A percentile compares a stretch with the other conserved stretches of the same genome.
phyloP scores from a whole-genome alignment of 1,284 basidiomycete genomes.

The Ustilago loliicola region DNA sequence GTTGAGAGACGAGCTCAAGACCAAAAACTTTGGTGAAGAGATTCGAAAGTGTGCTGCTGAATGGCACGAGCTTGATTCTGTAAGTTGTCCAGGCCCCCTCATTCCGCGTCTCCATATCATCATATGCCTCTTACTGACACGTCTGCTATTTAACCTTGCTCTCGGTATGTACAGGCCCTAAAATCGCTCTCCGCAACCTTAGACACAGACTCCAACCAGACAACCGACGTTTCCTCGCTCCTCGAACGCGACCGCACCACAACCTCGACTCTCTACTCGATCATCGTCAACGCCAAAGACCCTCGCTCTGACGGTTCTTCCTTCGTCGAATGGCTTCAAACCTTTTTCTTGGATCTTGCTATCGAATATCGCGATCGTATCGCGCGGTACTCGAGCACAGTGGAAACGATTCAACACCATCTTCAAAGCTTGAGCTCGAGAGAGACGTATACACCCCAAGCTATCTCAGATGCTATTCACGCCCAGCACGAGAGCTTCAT shows the following conservation, averaged over 20 bases:
- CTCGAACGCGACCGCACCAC: constrained; percentile 64
- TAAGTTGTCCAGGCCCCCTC: neutral
- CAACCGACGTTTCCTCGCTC: constrained; percentile 35
- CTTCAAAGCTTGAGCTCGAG: constrained; percentile 52
- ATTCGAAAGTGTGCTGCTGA: constrained; percentile 57
- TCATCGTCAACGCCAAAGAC: constrained; percentile 58
- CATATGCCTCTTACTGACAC: too few relatives aligned
- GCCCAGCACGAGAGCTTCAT: constrained; percentile 67
- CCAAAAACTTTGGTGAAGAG: constrained; percentile 54
- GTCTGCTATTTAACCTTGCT: neutral
- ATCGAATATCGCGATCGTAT: constrained; percentile 59
- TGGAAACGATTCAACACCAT: constrained; percentile 67
- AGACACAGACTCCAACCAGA: constrained; percentile 52
- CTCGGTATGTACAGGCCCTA: constrained; percentile 21
- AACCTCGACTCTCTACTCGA: constrained; percentile 58
- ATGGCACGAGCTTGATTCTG: constrained; percentile 59
- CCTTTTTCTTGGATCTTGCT: constrained; percentile 59
- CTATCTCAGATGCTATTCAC: constrained; percentile 64
- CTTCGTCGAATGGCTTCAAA: constrained; percentile 59
- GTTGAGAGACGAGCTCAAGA: constrained; percentile 57
- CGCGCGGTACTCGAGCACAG: constrained; percentile 59
- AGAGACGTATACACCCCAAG: constrained; percentile 61
- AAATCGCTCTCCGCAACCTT: constrained; percentile 58
- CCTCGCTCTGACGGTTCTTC: constrained; percentile 47
- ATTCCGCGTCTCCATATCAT: neutral